These are phyloP conservation scores for Xerocomus nothofagi DNA, from an alignment of 1,284 basidiomycete species.

Conservation along the genomic window DNA sequence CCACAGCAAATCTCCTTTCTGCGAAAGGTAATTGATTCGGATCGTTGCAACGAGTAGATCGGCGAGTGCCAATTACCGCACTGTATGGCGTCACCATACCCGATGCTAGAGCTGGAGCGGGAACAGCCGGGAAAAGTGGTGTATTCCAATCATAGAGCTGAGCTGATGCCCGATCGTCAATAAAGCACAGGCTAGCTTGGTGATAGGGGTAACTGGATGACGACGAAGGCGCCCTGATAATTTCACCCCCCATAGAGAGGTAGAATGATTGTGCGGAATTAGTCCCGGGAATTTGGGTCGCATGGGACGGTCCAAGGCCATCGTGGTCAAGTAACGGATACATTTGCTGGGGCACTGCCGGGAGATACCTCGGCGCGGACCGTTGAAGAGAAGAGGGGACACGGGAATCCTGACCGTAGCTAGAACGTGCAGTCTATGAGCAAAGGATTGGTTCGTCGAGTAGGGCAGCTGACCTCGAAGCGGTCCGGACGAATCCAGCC, in stretches of 20 bases:
- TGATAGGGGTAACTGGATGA: constrained; percentile 17
- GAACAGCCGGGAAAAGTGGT: background rate
- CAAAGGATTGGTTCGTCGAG: constrained; percentile 1
- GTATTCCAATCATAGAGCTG: constrained; percentile 7
- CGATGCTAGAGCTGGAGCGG: background rate
- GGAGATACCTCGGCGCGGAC: background rate
- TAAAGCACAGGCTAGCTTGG: constrained; percentile 14
- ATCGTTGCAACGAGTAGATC: constrained; percentile 1
- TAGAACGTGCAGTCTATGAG: constrained; percentile 15
- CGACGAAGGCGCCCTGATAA: constrained; percentile 3
- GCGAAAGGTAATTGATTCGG: constrained; percentile 1
- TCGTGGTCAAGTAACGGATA: constrained; percentile 7
- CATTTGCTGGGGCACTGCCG: constrained; percentile 2
- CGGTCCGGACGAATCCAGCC: background rate
- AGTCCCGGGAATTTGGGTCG: constrained; percentile 1
- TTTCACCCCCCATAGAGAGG: constrained; percentile 5
- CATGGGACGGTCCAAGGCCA: background rate
- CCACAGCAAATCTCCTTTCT: background rate
- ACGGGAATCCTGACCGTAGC: constrained; percentile 9
- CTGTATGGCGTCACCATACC: background rate
- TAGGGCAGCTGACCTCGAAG: constrained; percentile 19
- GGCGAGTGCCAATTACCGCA: background rate
- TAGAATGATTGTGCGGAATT: constrained; percentile 8
- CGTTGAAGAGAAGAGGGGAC: constrained; percentile 1
- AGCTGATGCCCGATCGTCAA: constrained; percentile 10